Evolutionary conservation across 169 alveolate species (phyloP).

Genomic region (Perkinsus olseni): DNA sequence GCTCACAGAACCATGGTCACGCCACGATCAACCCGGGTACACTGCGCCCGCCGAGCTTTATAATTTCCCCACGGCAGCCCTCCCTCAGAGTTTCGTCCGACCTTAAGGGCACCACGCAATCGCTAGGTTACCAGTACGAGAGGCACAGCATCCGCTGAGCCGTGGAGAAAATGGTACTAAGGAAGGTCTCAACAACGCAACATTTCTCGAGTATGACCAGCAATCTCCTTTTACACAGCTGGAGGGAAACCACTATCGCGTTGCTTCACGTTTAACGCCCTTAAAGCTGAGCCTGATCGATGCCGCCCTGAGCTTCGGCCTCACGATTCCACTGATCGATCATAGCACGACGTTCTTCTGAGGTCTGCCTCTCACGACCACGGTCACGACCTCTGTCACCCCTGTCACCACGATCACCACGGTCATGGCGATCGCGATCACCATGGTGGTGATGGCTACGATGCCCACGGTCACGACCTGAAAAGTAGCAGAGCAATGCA

Average conservation of each 20-base stretch:
- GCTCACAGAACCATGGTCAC: too few species aligned
- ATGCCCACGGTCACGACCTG: conserved; percentile 8
- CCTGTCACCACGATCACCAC: conserved; percentile 19
- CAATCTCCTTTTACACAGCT: background rate
- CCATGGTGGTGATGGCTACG: conserved; percentile 19
- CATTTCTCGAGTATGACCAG: background rate
- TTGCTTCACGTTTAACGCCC: background rate
- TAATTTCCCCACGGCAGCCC: too few species aligned
- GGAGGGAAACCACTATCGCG: background rate
- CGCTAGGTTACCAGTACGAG: too few species aligned
- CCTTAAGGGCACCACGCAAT: too few species aligned
- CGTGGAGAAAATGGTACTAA: too few species aligned
- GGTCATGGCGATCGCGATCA: conserved; percentile 19
- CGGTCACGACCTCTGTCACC: conserved; percentile 8
- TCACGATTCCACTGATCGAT: conserved; percentile 82
- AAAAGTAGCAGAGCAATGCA: background rate
- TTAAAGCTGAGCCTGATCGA: background rate
- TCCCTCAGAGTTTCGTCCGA: too few species aligned
- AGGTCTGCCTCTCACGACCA: conserved; percentile 60
- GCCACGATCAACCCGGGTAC: too few species aligned
- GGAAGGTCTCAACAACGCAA: too few species aligned
- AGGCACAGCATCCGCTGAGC: too few species aligned
- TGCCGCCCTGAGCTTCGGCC: background rate
- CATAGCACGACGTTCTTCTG: conserved; percentile 83
- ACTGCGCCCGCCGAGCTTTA: too few species aligned